Evolutionary conservation across 2,329 filamentous ascomycete species (phyloP), one percentile per base, ranked within the genome.

Genomic region (Mariannaea sp.): DNA sequence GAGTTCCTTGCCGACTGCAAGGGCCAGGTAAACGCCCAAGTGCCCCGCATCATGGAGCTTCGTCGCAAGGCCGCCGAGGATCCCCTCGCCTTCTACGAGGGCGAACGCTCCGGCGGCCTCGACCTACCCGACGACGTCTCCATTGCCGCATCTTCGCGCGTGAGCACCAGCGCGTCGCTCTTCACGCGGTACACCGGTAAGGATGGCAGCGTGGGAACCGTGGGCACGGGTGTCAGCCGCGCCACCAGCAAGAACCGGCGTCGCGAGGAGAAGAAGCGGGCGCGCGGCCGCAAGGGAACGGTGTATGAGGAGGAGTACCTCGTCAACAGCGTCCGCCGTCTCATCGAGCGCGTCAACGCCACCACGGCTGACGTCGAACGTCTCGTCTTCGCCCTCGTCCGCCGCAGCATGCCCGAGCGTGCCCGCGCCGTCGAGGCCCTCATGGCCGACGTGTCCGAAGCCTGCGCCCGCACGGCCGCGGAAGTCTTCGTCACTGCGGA

Each of bases 241-340:
- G 88, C 88, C 53, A 96, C 91, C 33, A 89, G 85, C 68, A 96
- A 94, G 78, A 97, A 96, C 68, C 85, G 92, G 46, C 81, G 88
- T 19, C 82, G 92, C 16, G 94, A 99, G 73, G 94, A 99, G 78
- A 86, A 96, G 71, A 99, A 99, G 81, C 85, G 93, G 13, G 94
- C 94, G 0, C 80, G 91, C 7, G 94, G 94, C 19, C 93, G 96
- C 71, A 97, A 97, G 77, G 94, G 94, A 9, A 96, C 90, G 13
- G 90, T 99, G 5, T 99, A 99, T 71, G 94, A 99, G 72, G 93
- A 97, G 69, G 94, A 97, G 72, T 99, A 99, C 71, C 82, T 99
- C 5, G 87, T 96, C 53, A 94, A 92, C 70, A 93, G 88, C 62
- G 86, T 97, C 29, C 83, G 87, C 10, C 80, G 94, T 19, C 79